Percentiles rank a stretch among this genome's conserved stretches.
Evolutionary conservation across 257 asterid species (phyloP).

Genomic region (Rhazya stricta): DNA sequence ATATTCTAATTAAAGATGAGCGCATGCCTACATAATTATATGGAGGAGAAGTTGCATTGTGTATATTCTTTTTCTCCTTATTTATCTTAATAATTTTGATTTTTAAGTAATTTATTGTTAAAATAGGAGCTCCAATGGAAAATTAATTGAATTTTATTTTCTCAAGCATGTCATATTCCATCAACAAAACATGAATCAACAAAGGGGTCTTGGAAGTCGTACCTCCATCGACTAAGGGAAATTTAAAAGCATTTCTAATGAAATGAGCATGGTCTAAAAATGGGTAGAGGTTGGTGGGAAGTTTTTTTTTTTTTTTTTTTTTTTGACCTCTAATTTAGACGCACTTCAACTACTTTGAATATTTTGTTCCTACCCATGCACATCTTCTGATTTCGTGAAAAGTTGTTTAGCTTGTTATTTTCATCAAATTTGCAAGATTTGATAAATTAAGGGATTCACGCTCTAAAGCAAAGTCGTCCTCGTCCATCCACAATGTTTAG

Average conservation of each 20-base stretch:
- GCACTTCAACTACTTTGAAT: too few relatives aligned
- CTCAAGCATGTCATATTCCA: neutral
- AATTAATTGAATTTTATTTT: neutral
- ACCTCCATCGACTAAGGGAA: neutral
- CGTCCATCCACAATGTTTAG: neutral
- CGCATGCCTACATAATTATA: slow-evolving; percentile 4
- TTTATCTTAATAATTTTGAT: too few relatives aligned
- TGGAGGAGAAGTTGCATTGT: neutral
- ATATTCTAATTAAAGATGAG: neutral
- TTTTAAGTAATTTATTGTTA: too few relatives aligned
- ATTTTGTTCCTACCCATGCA: neutral
- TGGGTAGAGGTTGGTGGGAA: neutral
- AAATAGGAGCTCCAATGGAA: too few relatives aligned
- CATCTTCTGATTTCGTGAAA: neutral
- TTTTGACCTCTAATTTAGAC: neutral
- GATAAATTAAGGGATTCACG: too few relatives aligned
- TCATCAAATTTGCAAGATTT: neutral
- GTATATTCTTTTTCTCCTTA: neutral
- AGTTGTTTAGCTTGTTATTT: neutral
- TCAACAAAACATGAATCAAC: neutral
- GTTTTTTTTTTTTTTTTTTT: too few relatives aligned
- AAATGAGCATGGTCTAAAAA: neutral
- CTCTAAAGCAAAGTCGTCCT: too few relatives aligned
- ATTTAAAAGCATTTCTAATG: too few relatives aligned
- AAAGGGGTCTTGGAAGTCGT: too few relatives aligned